Percentiles rank a stretch among this genome's conserved stretches.
phyloP scores from a whole-genome alignment of 2,329 filamentous ascomycete species.

The Venturia carpophila region DNA sequence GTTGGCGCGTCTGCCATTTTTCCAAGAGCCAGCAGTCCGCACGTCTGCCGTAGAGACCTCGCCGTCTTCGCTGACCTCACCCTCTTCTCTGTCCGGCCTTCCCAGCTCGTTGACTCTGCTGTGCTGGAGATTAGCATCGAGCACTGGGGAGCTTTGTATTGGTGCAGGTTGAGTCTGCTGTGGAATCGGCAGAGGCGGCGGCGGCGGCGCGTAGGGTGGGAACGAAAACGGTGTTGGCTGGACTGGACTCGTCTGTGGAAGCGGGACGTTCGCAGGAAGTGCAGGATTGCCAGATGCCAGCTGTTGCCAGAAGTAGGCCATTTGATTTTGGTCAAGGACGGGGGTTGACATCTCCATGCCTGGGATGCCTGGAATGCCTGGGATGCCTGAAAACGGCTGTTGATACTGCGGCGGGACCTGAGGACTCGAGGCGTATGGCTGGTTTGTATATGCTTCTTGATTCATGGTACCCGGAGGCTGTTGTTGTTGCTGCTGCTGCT shows the following conservation, averaged over 20 bases:
- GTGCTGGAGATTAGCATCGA: conserved; percentile 20
- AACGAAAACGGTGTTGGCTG: background rate
- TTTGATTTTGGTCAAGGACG: conserved; percentile 15
- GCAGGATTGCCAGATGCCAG: conserved; percentile 11
- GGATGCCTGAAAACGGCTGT: background rate
- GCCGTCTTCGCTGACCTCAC: conserved; percentile 68
- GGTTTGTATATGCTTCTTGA: conserved; percentile 1
- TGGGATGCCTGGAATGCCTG: background rate
- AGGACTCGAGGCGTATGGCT: background rate
- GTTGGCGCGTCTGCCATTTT: background rate
- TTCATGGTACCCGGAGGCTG: background rate
- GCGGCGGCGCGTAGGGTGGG: conserved; percentile 1
- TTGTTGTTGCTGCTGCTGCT: background rate
- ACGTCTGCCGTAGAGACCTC: conserved; percentile 35
- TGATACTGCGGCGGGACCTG: conserved; percentile 9
- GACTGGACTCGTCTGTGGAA: conserved; percentile 4
- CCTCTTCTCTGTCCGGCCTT: conserved; percentile 56
- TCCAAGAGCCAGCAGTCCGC: background rate
- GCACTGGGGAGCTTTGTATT: conserved; percentile 2
- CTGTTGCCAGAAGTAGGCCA: conserved; percentile 15
- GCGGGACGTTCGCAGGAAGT: background rate
- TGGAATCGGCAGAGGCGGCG: conserved; percentile 2
- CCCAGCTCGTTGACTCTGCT: conserved; percentile 28
- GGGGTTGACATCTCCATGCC: conserved; percentile 10
- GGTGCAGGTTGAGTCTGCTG: conserved; percentile 10